phyloP scores from a whole-genome alignment of 371 early-diverging fungal genomes.

The Umbelopsis sp. region DNA sequence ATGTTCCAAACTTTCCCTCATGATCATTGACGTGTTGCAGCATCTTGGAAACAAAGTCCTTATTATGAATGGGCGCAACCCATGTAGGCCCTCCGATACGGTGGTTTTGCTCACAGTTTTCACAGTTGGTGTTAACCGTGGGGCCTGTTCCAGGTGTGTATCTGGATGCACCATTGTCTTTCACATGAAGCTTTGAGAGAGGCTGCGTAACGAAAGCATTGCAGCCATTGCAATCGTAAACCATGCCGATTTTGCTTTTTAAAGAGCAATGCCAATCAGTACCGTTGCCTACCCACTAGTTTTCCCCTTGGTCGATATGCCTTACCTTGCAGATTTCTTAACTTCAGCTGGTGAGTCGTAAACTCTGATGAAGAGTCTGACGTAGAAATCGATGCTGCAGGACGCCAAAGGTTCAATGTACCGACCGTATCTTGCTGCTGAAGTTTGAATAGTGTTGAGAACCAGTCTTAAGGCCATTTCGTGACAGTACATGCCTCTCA shows the following conservation, averaged over 20 bases:
- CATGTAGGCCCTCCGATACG: constrained; percentile 98
- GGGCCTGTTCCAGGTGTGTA: constrained; percentile 71
- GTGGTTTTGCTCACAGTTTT: constrained; percentile 69
- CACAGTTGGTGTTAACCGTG: constrained; percentile 66
- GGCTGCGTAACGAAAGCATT: constrained; percentile 70
- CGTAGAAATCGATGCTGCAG: constrained; percentile 98
- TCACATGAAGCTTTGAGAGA: constrained; percentile 63
- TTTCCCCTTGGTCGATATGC: background rate
- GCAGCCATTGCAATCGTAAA: constrained; percentile 89
- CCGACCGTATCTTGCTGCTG: constrained; percentile 89
- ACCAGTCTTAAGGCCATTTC: constrained; percentile 93
- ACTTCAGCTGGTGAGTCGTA: constrained; percentile 74
- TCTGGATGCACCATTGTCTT: constrained; percentile 55
- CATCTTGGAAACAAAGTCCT: constrained; percentile 76
- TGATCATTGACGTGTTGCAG: constrained; percentile 68
- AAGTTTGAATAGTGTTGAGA: constrained; percentile 82
- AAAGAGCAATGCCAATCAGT: background rate
- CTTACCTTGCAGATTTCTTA: constrained; percentile 77
- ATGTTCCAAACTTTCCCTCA: constrained; percentile 70
- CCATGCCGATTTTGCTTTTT: constrained; percentile 73
- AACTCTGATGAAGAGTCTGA: constrained; percentile 98
- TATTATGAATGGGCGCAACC: constrained; percentile 83
- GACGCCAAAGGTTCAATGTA: constrained; percentile 92
- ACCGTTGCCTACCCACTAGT: background rate
- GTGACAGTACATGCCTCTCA: constrained; percentile 82